phyloP scores from a whole-genome alignment of 192 early-diverging fungal species.

The Coemansia sp. region DNA sequence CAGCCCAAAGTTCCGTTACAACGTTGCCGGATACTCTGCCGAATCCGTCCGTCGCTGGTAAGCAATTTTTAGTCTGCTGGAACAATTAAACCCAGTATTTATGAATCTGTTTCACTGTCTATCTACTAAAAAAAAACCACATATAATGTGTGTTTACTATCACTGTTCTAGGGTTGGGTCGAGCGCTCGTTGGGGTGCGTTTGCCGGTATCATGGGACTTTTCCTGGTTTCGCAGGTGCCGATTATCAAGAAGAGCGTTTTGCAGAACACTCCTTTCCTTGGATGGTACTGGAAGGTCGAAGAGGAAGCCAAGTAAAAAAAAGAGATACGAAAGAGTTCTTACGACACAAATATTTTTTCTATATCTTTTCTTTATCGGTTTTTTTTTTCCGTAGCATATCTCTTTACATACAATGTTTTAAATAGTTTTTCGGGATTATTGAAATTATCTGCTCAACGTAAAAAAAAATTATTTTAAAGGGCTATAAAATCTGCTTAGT shows the following conservation, averaged over 20 bases:
- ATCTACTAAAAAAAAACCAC: no score
- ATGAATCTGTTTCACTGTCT: no score
- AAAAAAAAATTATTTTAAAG: not conserved
- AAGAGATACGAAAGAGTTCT: not conserved
- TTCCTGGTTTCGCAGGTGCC: constrained; percentile 54
- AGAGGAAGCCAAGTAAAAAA: constrained; percentile 27
- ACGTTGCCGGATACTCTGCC: constrained; percentile 48
- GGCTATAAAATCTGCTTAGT: not conserved
- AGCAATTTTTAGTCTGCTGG: constrained; percentile 1
- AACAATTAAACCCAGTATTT: not conserved
- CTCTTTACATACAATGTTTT: not conserved
- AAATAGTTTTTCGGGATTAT: no score
- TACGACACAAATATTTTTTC: no score
- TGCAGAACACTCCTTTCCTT: constrained; percentile 47
- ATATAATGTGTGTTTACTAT: not conserved
- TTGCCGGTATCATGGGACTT: constrained; percentile 37
- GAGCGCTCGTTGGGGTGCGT: constrained; percentile 47
- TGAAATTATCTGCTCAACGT: no score
- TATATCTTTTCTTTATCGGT: not conserved
- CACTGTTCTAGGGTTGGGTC: constrained; percentile 34
- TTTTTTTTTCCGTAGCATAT: not conserved
- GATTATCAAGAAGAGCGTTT: constrained; percentile 33
- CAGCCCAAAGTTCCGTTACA: constrained; percentile 42
- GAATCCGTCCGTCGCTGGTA: constrained; percentile 51
- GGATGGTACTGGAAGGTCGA: constrained; percentile 60